Evolutionary conservation across 2,329 filamentous ascomycete genomes (phyloP).

Genomic region (Botrytis galanthina): DNA sequence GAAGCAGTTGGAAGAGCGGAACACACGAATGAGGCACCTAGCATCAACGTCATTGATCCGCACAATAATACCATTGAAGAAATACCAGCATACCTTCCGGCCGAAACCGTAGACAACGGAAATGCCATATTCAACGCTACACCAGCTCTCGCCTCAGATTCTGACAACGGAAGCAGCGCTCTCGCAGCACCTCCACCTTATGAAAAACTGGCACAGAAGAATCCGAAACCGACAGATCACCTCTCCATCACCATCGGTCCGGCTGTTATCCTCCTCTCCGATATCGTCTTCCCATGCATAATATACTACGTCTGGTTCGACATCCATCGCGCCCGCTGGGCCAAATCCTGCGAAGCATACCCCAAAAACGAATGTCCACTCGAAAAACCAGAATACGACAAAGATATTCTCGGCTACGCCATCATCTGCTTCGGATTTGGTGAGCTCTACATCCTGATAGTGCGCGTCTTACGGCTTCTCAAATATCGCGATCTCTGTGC

Average conservation of each 20-base stretch:
- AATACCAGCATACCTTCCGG: not conserved
- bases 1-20: not conserved
- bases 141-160: not conserved
- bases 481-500: constrained; percentile 27
- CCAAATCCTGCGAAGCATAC: constrained; percentile 22
- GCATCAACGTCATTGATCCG: not conserved
- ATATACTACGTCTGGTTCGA: constrained; percentile 27
- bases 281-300: constrained; percentile 30
- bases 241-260: constrained; percentile 31
- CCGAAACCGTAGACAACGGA: not conserved
- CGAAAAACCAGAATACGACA: constrained; percentile 26
- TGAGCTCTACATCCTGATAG: constrained; percentile 29
- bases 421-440: constrained; percentile 29
- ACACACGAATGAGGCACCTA: not conserved
- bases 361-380: constrained; percentile 21
- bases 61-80: not conserved
- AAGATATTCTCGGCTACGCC: constrained; percentile 28
- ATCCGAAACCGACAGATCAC: constrained; percentile 28
- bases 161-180: not conserved
- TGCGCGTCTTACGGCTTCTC: constrained; percentile 24
- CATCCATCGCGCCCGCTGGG: constrained; percentile 22
- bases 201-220: constrained; percentile 31
- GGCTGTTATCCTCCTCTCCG: constrained; percentile 29
- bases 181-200: constrained; percentile 16
- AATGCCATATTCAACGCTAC: constrained; percentile 7